A percentile compares a stretch with the other conserved stretches of the same genome.
These are phyloP conservation scores for Backusella psychrophila DNA, from an alignment of 192 early-diverging fungal genomes.

Conservation along the genomic window DNA sequence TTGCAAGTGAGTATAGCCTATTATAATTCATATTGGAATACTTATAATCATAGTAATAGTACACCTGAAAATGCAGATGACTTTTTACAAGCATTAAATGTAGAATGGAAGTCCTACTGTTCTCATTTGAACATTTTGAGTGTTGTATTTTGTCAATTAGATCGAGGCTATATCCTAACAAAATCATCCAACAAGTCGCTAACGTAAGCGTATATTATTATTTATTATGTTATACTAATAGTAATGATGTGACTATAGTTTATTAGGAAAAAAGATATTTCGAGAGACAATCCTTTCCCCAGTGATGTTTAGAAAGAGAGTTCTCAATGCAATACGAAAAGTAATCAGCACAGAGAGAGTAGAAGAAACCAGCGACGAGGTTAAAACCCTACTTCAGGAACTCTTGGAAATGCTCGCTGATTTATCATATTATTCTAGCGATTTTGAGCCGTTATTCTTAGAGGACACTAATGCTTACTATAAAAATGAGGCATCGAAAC, in stretches of 20 bases:
- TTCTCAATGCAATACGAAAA: not conserved
- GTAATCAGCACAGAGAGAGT: slow-evolving; percentile 10
- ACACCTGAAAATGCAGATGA: not conserved
- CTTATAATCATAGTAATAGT: not conserved
- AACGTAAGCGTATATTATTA: not conserved
- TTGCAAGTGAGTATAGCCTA: not conserved
- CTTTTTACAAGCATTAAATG: slow-evolving; percentile 1
- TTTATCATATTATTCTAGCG: slow-evolving; percentile 66
- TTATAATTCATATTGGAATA: not conserved
- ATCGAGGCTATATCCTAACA: slow-evolving; percentile 6
- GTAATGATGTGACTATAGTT: not conserved
- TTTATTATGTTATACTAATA: not conserved
- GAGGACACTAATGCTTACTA: slow-evolving; percentile 70
- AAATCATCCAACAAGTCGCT: not conserved
- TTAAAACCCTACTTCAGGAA: slow-evolving; percentile 50
- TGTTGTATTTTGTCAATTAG: slow-evolving; percentile 20
- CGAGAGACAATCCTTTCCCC: not conserved
- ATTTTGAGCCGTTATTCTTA: slow-evolving; percentile 77
- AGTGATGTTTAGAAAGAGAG: not conserved
- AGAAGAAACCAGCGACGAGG: slow-evolving; percentile 58
- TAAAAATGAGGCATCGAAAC: slow-evolving; percentile 57
- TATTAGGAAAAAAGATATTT: slow-evolving; percentile 8
- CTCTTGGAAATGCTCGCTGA: slow-evolving; percentile 79
- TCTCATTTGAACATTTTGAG: not conserved
- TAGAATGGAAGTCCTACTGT: slow-evolving; percentile 4